Evolutionary conservation across 495 filamentous ascomycete genomes (phyloP), one percentile per base, ranked within the genome.

Genomic region (Penicillium flavigenum): DNA sequence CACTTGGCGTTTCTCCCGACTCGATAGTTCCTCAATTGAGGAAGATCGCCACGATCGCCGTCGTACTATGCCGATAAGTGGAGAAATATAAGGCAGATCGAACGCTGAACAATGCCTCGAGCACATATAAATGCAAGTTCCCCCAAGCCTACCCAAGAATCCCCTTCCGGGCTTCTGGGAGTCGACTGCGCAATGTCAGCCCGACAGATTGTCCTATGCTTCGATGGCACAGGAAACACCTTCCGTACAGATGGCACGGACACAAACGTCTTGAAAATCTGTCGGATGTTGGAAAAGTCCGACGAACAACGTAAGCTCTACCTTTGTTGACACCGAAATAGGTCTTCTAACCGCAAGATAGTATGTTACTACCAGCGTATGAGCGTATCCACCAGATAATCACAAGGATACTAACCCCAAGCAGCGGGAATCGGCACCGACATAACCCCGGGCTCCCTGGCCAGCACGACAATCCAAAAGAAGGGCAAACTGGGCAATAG

Each of bases 401-500:
- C 14, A 36, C 11, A 12, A 31, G 5, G 43, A 58, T 72, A 72
- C 48, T 69, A 72, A 60, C 68, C 14, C 5, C 64, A 64, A 4
- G 47, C 44, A 74, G 72, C 73, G 38, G 72, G 73, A 1, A 72
- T 74, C 41, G 73, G 73, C 12, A 76, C 73, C 5, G 71, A 76
- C 20, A 61, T 52, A n/a, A 60, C 44, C 1, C 47, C 51, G 1
- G 51, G 39, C 9, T 60, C 58, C 2, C 17, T 55, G 31, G 26
- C 43, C 14, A 56, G 47, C 42, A 20, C 29, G 20, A 47, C 39
- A 1, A 22, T 52, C 24, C 12, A 17, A 38, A 38, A 49, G 29
- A 29, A 48, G 16, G 14, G 27, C 39, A 54, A 81, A 58, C 84
- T 83, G 1, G 87, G 83, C 79, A 88, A 86, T 63, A 64, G 76